phyloP scores from a whole-genome alignment of 176 grass and related monocot genomes.

The Puccinellia tenuiflora region DNA sequence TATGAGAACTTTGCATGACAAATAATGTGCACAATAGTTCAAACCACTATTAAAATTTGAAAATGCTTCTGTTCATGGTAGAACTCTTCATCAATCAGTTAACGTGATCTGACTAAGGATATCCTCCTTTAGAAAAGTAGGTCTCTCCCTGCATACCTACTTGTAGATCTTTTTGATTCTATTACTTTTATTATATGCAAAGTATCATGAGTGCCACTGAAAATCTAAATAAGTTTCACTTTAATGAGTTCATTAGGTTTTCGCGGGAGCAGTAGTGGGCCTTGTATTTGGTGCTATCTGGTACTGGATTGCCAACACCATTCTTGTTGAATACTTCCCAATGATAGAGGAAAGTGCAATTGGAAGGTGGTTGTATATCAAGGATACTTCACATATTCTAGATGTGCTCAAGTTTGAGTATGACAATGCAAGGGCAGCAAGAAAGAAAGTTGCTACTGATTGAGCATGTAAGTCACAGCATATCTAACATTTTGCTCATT shows the following conservation, averaged over 20 bases:
- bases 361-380: constrained; percentile 77
- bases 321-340: constrained; percentile 77
- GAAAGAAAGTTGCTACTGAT: constrained; percentile 88
- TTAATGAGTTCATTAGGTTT: constrained; percentile 51
- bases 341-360: constrained; percentile 82
- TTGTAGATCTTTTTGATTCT: neutral
- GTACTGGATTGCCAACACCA: constrained; percentile 86
- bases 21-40: neutral
- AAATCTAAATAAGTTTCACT: neutral
- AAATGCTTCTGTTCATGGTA: neutral
- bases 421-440: constrained; percentile 87
- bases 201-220: neutral
- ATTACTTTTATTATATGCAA: neutral
- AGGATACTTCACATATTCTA: constrained; percentile 91
- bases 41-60: neutral
- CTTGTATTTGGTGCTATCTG: constrained; percentile 79
- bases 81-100: neutral
- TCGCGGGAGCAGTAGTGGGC: constrained; percentile 64
- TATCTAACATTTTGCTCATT: neutral
- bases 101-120: neutral
- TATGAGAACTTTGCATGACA: neutral
- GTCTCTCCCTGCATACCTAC: neutral
- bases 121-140: neutral
- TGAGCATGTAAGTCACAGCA: constrained; percentile 48
- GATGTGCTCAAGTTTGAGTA: constrained; percentile 96